Percentiles rank a stretch among this genome's conserved stretches.
Evolutionary conservation across 2,329 filamentous ascomycete genomes (phyloP).

Genomic region (Curvularia sp.): DNA sequence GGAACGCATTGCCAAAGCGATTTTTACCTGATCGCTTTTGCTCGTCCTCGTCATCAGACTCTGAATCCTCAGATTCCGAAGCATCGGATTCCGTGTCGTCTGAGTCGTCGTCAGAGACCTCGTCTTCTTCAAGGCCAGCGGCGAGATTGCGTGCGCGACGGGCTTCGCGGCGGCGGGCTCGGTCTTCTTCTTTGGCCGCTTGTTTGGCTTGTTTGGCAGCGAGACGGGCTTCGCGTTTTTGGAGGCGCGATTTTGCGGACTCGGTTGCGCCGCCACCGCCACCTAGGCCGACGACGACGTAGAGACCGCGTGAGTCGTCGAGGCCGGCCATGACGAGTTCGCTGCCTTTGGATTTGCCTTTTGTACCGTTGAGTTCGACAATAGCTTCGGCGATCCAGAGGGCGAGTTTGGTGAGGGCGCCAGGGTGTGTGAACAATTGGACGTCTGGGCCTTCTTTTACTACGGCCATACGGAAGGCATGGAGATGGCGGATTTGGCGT

Average conservation of each 20-base stretch:
- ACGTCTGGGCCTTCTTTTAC: conserved; percentile 95
- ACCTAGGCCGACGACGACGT: conserved; percentile 91
- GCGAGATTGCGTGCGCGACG: conserved; percentile 47
- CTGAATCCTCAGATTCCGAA: conserved; percentile 58
- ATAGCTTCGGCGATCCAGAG: conserved; percentile 95
- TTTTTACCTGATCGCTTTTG: conserved; percentile 78
- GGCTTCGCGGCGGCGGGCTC: conserved; percentile 65
- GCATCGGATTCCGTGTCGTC: conserved; percentile 53
- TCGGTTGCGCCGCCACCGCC: conserved; percentile 80
- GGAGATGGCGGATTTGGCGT: conserved; percentile 88
- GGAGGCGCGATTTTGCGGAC: conserved; percentile 64
- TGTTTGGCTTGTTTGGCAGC: conserved; percentile 58
- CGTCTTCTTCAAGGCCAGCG: conserved; percentile 68
- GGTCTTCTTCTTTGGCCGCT: conserved; percentile 66
- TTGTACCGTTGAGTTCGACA: conserved; percentile 78
- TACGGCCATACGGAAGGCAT: conserved; percentile 92
- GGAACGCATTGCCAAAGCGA: conserved; percentile 92
- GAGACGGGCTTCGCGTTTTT: conserved; percentile 70
- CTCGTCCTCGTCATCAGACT: conserved; percentile 66
- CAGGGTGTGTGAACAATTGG: conserved; percentile 88
- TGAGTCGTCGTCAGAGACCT: conserved; percentile 63
- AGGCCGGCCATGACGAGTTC: conserved; percentile 90
- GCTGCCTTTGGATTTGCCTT: conserved; percentile 72
- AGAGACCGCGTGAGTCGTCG: conserved; percentile 85
- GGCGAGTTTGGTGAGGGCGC: conserved; percentile 89